Percentiles rank a stretch among this genome's conserved stretches.
These are phyloP conservation scores for Pseudopithomyces maydicus DNA, from an alignment of 2,329 filamentous ascomycete genomes.

Conservation along the genomic window DNA sequence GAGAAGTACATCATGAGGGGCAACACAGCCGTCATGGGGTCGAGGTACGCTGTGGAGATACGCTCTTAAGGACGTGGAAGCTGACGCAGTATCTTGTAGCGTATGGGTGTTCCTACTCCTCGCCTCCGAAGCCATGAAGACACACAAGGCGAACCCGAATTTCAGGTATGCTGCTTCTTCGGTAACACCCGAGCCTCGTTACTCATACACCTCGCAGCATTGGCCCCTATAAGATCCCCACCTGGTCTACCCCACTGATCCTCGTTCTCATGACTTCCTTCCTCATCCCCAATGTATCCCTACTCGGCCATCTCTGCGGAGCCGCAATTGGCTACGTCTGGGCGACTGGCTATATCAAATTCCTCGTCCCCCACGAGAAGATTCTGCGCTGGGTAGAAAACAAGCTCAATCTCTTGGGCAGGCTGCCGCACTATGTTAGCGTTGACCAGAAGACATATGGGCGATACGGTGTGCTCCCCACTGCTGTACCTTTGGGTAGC, in stretches of 20 bases:
- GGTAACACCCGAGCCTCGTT: conserved; percentile 29
- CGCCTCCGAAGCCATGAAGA: conserved; percentile 83
- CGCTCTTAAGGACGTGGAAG: not conserved
- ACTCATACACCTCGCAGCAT: conserved; percentile 46
- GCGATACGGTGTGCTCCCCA: conserved; percentile 83
- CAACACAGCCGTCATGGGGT: conserved; percentile 78
- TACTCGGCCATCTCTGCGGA: conserved; percentile 85
- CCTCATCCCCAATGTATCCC: conserved; percentile 78
- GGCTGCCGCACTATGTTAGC: conserved; percentile 89
- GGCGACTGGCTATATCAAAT: conserved; percentile 85
- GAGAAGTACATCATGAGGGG: conserved; percentile 73
- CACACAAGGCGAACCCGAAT: conserved; percentile 79
- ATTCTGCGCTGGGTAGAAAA: conserved; percentile 85
- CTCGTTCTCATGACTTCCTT: conserved; percentile 75
- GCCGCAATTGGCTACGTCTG: conserved; percentile 85
- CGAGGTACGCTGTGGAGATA: conserved; percentile 64
- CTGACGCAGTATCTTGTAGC: conserved; percentile 54
- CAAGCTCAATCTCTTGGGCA: conserved; percentile 81
- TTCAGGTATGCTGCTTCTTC: conserved; percentile 58
- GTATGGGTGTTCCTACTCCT: conserved; percentile 93
- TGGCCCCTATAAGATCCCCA: conserved; percentile 75
- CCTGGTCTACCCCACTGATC: conserved; percentile 87
- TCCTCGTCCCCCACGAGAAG: conserved; percentile 88
- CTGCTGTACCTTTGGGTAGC: conserved; percentile 24
- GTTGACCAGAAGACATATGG: conserved; percentile 97